Evolutionary conservation across 306 rosid genomes (phyloP).

Genomic region (Fragaria vesca): DNA sequence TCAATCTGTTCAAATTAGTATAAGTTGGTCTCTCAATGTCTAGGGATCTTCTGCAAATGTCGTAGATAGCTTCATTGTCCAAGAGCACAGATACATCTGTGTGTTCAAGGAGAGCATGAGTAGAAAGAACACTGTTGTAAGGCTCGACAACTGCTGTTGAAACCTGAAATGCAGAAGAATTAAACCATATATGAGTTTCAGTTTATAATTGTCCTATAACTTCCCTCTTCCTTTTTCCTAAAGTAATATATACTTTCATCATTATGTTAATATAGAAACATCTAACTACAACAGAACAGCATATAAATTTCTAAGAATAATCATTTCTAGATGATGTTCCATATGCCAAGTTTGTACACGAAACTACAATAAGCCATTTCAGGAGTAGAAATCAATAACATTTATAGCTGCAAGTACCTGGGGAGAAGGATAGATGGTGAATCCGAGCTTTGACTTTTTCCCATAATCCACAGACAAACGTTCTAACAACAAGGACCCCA

Average conservation of each 20-base stretch:
- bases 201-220: too few species aligned
- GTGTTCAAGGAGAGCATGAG: constrained; percentile 95
- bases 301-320: background rate
- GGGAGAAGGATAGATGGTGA: constrained; percentile 98
- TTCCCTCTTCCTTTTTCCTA: background rate
- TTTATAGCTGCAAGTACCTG: constrained; percentile 53
- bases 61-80: constrained; percentile 96
- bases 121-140: constrained; percentile 94
- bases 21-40: constrained; percentile 97
- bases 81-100: constrained; percentile 91
- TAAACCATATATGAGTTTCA: background rate
- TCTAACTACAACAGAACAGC: background rate
- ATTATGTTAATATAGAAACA: background rate
- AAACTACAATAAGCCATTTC: background rate
- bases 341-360: background rate
- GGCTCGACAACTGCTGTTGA: constrained; percentile 99
- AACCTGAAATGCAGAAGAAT: constrained; percentile 46
- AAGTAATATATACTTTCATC: background rate
- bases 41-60: constrained; percentile 86
- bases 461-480: constrained; percentile 96
- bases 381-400: background rate
- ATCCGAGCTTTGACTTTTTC: constrained; percentile 90
- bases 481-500: constrained; percentile 84
- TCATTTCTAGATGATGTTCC: background rate
- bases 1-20: constrained; percentile 86